phyloP scores from a whole-genome alignment of 257 asterid species.

The Solanum habrochaites region DNA sequence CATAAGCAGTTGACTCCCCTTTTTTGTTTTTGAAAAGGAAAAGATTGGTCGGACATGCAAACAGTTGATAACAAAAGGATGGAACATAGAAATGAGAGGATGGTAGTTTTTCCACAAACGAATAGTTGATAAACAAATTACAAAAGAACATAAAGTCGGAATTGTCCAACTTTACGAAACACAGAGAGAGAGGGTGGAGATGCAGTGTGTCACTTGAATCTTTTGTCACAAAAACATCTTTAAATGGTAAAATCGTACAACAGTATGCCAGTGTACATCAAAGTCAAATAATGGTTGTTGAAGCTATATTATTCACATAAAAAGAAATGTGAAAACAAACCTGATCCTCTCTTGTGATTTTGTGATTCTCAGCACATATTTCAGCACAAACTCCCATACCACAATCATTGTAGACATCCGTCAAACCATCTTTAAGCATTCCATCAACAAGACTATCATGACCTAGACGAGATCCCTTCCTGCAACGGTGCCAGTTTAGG shows the following conservation, averaged over 20 bases:
- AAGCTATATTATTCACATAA: neutral
- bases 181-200: neutral
- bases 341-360: conserved; percentile 85
- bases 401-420: conserved; percentile 88
- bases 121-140: neutral
- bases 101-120: neutral
- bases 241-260: neutral
- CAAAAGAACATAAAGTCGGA: neutral
- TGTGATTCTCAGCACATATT: conserved; percentile 80
- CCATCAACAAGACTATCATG: conserved; percentile 98
- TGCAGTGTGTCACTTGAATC: neutral
- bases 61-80: neutral
- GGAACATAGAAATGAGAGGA: neutral
- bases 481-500: conserved; percentile 17
- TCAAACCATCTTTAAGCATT: conserved; percentile 93
- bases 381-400: conserved; percentile 99
- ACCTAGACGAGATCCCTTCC: conserved; percentile 98
- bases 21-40: neutral
- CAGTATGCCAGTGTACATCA: neutral
- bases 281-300: neutral
- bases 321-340: conserved; percentile 21
- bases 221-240: neutral
- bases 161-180: neutral
- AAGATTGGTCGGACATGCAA: neutral
- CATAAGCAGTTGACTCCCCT: neutral